phyloP scores from a whole-genome alignment of 2,329 filamentous ascomycete species.

The Knoxdaviesia proteae region DNA sequence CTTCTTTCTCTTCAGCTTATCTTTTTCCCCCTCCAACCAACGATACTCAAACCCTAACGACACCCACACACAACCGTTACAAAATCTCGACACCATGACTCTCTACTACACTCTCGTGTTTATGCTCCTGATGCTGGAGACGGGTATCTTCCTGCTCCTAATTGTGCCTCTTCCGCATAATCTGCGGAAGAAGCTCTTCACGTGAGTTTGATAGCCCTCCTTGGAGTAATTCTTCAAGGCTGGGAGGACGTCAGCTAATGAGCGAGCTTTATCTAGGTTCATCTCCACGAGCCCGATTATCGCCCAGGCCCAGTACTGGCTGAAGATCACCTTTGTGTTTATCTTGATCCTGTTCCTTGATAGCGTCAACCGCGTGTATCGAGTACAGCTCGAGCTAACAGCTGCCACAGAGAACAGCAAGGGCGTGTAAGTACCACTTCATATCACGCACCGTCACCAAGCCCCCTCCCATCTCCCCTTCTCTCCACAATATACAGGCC shows the following conservation, averaged over 20 bases:
- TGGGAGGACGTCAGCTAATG: background rate
- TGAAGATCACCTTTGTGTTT: slow-evolving; percentile 99
- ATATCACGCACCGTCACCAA: background rate
- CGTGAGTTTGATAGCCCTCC: slow-evolving; percentile 19
- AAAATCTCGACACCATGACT: slow-evolving; percentile 24
- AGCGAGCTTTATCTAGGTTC: slow-evolving; percentile 39
- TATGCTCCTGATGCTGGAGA: slow-evolving; percentile 62
- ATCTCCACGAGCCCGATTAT: slow-evolving; percentile 72
- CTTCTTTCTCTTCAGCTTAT: background rate
- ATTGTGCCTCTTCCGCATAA: slow-evolving; percentile 78
- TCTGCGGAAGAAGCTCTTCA: slow-evolving; percentile 67
- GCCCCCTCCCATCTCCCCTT: slow-evolving; percentile 1
- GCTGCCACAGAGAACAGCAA: slow-evolving; percentile 41
- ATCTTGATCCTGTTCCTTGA: slow-evolving; percentile 96
- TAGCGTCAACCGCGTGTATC: slow-evolving; percentile 87
- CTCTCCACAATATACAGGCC: background rate
- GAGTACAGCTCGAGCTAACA: slow-evolving; percentile 76
- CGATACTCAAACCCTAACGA: background rate
- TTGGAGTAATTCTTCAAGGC: background rate
- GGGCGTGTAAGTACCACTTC: slow-evolving; percentile 16
- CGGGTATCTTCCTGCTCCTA: slow-evolving; percentile 59
- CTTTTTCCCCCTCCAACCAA: background rate
- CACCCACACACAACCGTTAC: background rate
- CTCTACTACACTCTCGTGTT: slow-evolving; percentile 44
- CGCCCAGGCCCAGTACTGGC: slow-evolving; percentile 86